phyloP scores from a whole-genome alignment of 2,329 filamentous ascomycete species.

The Colletotrichum plurivorum region DNA sequence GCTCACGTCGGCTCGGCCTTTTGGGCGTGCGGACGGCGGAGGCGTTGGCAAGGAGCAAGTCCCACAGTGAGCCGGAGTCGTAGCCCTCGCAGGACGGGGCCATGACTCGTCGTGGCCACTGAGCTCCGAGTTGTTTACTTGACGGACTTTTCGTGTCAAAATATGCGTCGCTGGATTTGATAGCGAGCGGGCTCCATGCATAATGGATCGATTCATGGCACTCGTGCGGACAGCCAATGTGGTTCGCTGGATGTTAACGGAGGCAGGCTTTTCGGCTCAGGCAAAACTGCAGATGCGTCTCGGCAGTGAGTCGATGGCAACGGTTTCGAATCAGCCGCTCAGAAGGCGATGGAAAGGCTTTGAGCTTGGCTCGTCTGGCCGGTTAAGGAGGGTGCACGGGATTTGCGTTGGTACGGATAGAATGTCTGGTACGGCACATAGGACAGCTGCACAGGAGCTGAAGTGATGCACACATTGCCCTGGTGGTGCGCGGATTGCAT shows the following conservation, averaged over 20 bases:
- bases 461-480: constrained; percentile 2
- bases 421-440: neutral
- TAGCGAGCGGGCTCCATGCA: constrained; percentile 18
- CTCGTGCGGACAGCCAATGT: constrained; percentile 10
- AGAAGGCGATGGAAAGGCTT: constrained; percentile 19
- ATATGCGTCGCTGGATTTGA: constrained; percentile 5
- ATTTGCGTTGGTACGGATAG: constrained; percentile 1
- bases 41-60: constrained; percentile 23
- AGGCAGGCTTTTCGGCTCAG: constrained; percentile 1
- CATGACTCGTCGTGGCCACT: constrained; percentile 37
- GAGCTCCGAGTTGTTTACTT: constrained; percentile 29
- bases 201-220: constrained; percentile 10
- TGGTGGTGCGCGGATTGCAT: constrained; percentile 14
- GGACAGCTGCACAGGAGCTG: constrained; percentile 10
- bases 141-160: constrained; percentile 25
- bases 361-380: constrained; percentile 7
- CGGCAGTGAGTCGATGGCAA: constrained; percentile 5
- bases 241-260: constrained; percentile 11
- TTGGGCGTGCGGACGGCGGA: constrained; percentile 29
- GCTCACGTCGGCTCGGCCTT: constrained; percentile 31
- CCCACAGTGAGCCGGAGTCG: constrained; percentile 25
- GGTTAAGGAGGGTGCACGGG: neutral
- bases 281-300: constrained; percentile 7
- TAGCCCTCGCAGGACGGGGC: constrained; percentile 8
- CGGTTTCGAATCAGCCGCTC: constrained; percentile 11